phyloP scores from a whole-genome alignment of 2,329 filamentous ascomycete genomes.

The Hypoxylon sp. region DNA sequence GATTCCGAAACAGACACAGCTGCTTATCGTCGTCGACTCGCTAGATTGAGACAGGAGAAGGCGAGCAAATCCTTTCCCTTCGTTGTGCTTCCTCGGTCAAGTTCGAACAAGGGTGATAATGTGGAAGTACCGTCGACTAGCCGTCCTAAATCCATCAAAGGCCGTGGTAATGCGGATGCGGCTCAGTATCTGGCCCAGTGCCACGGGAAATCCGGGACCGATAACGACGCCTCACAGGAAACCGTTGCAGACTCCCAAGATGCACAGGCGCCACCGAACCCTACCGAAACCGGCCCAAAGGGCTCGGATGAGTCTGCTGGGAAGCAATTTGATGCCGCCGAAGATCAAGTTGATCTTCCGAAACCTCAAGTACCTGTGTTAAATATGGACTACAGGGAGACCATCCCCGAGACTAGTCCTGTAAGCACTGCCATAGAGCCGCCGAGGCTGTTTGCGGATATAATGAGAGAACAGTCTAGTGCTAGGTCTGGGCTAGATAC shows the following conservation, averaged over 20 bases:
- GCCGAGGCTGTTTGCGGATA: slow-evolving; percentile 35
- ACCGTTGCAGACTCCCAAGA: slow-evolving; percentile 46
- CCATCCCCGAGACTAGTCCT: slow-evolving; percentile 46
- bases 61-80: slow-evolving; percentile 41
- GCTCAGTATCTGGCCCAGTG: slow-evolving; percentile 30
- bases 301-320: slow-evolving; percentile 4
- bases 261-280: slow-evolving; percentile 11
- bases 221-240: slow-evolving; percentile 42
- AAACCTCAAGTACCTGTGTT: slow-evolving; percentile 11
- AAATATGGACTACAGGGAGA: slow-evolving; percentile 39
- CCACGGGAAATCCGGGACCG: slow-evolving; percentile 24
- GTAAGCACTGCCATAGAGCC: slow-evolving; percentile 34
- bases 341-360: slow-evolving; percentile 12
- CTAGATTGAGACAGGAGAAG: slow-evolving; percentile 38
- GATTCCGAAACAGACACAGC: slow-evolving; percentile 40
- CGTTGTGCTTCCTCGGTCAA: slow-evolving; percentile 36
- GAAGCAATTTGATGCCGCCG: neutral
- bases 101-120: slow-evolving; percentile 31
- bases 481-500: slow-evolving; percentile 28
- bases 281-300: slow-evolving; percentile 1
- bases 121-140: slow-evolving; percentile 46
- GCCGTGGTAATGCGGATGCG: slow-evolving; percentile 4
- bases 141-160: slow-evolving; percentile 28
- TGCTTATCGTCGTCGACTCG: slow-evolving; percentile 40
- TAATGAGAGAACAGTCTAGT: slow-evolving; percentile 35